Conservation (phyloP, 2,329 filamentous ascomycete species). For the Penicillium italicum region DNA sequence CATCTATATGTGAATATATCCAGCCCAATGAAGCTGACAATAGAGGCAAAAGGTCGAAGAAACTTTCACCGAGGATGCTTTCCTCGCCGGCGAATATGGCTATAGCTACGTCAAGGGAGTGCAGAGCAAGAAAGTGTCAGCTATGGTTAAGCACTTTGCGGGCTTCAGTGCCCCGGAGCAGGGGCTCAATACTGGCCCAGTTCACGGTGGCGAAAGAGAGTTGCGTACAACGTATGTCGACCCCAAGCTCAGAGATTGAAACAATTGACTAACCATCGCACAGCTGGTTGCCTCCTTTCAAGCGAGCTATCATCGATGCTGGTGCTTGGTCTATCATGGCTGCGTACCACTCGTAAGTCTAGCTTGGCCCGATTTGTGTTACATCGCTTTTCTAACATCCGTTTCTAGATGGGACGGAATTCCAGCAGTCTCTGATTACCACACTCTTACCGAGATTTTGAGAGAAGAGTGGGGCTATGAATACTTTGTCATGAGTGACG, state of each 20-base stretch:
- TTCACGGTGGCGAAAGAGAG: slow-evolving; percentile 55
- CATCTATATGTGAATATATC: background rate
- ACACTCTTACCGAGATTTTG: slow-evolving; percentile 65
- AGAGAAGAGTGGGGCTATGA: slow-evolving; percentile 70
- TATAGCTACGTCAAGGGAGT: slow-evolving; percentile 60
- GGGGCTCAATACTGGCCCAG: slow-evolving; percentile 64
- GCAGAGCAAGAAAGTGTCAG: slow-evolving; percentile 62
- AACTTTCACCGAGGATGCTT: slow-evolving; percentile 67
- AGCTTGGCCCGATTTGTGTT: background rate
- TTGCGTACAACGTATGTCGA: slow-evolving; percentile 55
- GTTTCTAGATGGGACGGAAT: slow-evolving; percentile 61
- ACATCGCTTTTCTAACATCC: background rate
- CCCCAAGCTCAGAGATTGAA: background rate
- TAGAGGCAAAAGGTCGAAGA: slow-evolving; percentile 55
- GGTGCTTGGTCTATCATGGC: slow-evolving; percentile 69
- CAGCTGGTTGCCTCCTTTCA: slow-evolving; percentile 56
- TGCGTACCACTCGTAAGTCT: slow-evolving; percentile 59
- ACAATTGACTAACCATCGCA: background rate
- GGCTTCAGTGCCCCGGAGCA: slow-evolving; percentile 68
- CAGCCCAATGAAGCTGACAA: background rate
- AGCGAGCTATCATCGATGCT: slow-evolving; percentile 66
- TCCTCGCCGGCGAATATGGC: slow-evolving; percentile 64
- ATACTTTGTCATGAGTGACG: slow-evolving; percentile 63
- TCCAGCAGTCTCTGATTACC: slow-evolving; percentile 62
- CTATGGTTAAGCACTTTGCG: slow-evolving; percentile 73